Base-by-base conservation (phyloP, 1,139 yeast species). In the Candida sp. region DNA sequence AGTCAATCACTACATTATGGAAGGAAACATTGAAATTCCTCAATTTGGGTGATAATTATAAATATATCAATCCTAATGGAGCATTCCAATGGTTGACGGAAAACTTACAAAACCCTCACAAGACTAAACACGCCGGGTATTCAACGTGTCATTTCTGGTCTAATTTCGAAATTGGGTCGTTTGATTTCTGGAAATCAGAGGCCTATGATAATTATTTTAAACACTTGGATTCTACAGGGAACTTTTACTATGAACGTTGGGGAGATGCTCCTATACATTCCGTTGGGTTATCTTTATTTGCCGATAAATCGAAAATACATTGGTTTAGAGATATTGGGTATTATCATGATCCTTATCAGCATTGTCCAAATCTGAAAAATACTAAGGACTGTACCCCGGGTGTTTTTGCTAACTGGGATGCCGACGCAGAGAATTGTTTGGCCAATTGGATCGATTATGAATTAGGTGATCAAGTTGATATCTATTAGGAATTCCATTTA, bases 311-410 rank as follows among this genome's bases (percentile, higher is more conserved):
- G 9, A 74, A 78, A 46, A 73, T 88, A 35, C 96, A 88, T 57
- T 88, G 95, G 93, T 88, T 88, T 59, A 75, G 88, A 57, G 96
- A 87, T 56, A 82, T 87, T 43, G 95, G 95, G 0, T 87, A 87
- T 57, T 73, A 65, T 50, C 90, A 84, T 57, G 70, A 67, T 45
- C 96, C 96, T 0, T 88, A 84, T 57, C 64, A 68, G 39, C 82
- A 87, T 58, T 86, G 95, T 55, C 95, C 95, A 5, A 60, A 56
- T 21, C n/a, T 30, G 22, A 21, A 15, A 4, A 6, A 27, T 11
- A 62, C 68, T 7, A 22, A 35, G 3, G 48, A 54, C 4, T 58
- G 75, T 46, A 49, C 44, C 11, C 39, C 48, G 3, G 75, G 68
- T 1, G 45, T 55, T 40, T 69, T 69, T 45, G 60, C 64, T 46